A percentile compares a stretch with the other conserved stretches of the same genome.
phyloP scores from a whole-genome alignment of 805 yeast genomes.

The Kazachstania kunashirensis region DNA sequence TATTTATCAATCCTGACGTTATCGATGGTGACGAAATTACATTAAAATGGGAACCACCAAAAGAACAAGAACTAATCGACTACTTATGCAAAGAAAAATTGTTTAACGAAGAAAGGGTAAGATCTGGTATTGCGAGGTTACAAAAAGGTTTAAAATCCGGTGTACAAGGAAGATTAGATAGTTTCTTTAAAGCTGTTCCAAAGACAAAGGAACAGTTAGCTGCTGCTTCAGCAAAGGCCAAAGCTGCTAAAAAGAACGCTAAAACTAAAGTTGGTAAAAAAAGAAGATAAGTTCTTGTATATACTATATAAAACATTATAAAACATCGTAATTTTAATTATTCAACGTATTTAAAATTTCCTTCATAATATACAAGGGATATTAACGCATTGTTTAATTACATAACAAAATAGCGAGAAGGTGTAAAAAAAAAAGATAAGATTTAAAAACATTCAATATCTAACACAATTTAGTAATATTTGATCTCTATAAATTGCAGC shows the following conservation, averaged over 20 bases:
- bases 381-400: too few species aligned
- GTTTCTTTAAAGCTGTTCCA: constrained; percentile 68
- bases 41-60: constrained; percentile 83
- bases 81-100: constrained; percentile 83
- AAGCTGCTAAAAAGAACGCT: constrained; percentile 18
- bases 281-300: constrained; percentile 13
- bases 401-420: too few species aligned
- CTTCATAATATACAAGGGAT: too few species aligned
- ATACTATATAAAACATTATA: too few species aligned
- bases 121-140: constrained; percentile 76
- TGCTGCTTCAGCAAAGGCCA: constrained; percentile 27
- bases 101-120: constrained; percentile 85
- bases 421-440: too few species aligned
- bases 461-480: too few species aligned
- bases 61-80: constrained; percentile 70
- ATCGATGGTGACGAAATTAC: constrained; percentile 48
- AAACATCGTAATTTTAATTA: too few species aligned
- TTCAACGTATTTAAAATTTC: too few species aligned
- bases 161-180: constrained; percentile 85
- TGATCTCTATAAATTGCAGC: not conserved
- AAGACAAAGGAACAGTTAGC: constrained; percentile 40
- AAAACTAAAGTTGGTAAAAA: constrained; percentile 21
- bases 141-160: constrained; percentile 76
- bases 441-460: too few species aligned
- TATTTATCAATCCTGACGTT: constrained; percentile 79